phyloP scores from a whole-genome alignment of 768 basidiomycete genomes.

The Podaxis sp. region DNA sequence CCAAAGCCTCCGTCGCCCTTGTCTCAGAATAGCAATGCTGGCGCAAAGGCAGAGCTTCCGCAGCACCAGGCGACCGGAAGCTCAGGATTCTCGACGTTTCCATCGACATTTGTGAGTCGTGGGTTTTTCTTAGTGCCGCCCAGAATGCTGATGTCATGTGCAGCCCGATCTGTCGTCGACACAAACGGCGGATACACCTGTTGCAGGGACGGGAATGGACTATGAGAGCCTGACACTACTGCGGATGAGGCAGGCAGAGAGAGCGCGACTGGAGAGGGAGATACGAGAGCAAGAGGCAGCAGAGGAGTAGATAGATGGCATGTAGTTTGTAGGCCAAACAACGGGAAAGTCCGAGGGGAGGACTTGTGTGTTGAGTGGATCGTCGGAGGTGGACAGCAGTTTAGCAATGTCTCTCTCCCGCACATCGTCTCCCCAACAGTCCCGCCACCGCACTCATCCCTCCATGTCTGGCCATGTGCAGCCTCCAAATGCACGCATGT shows the following conservation, averaged over 20 bases:
- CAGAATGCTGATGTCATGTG: slow-evolving; percentile 13
- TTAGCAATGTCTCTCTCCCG: slow-evolving; percentile 2
- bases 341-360: neutral
- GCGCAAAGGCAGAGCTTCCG: slow-evolving; percentile 16
- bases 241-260: slow-evolving; percentile 79
- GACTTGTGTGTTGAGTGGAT: neutral
- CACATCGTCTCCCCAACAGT: slow-evolving; percentile 11
- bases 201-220: slow-evolving; percentile 49
- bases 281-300: slow-evolving; percentile 68
- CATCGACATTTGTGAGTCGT: slow-evolving; percentile 49
- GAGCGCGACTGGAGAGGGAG: slow-evolving; percentile 72
- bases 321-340: neutral
- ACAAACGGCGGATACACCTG: slow-evolving; percentile 14
- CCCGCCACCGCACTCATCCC: slow-evolving; percentile 27
- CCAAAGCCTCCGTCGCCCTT: slow-evolving; percentile 3
- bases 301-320: slow-evolving; percentile 23
- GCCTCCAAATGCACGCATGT: slow-evolving; percentile 48
- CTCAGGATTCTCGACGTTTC: slow-evolving; percentile 61
- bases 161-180: slow-evolving; percentile 17
- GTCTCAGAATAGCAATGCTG: neutral
- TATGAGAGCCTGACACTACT: slow-evolving; percentile 80
- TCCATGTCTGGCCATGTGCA: slow-evolving; percentile 23
- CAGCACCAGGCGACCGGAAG: slow-evolving; percentile 30
- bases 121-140: neutral
- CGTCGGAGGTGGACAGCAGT: neutral